Evolutionary conservation across 495 filamentous ascomycete genomes (phyloP), one percentile per base, ranked within the genome.

Genomic region (Daldinia grandis): DNA sequence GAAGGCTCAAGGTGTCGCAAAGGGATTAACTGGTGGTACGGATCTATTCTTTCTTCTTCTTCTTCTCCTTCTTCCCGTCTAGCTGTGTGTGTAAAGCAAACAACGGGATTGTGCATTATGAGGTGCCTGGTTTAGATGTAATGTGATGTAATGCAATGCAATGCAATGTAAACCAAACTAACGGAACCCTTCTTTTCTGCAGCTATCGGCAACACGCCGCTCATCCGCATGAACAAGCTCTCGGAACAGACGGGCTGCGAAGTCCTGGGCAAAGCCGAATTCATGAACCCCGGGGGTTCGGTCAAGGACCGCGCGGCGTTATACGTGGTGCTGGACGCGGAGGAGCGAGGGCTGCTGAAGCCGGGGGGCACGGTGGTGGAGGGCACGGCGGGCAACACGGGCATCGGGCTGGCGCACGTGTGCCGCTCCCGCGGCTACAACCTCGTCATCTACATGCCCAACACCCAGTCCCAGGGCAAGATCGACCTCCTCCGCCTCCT

Each of bases 361-460:
- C 87, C 94, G 8, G 95, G 96, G 37, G 95, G 96, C 59, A 98
- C 96, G 3, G 93, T 99, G 2, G 91, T 99, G 21, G 95, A 99
- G 77, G 95, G 95, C 35, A 99, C 95, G 1, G 95, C 95, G 1
- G 95, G 95, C 35, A 99, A 99, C 83, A 99, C 95, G 10, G 95
- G 95, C 47, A 99, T 99, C 81, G 95, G 95, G 5, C 89, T 99
- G 15, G 95, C 95, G 47, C 95, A 99, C 80, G 95, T 99, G 25
- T 99, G 95, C 79, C 89, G 95, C 47, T 92, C 91, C 27, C 92
- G 92, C 76, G 96, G 95, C 27, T 98, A 99, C 86, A 88, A 91
- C 76, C 88, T 97, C 21, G 94, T 98, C 59, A 99, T 99, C 76
- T 99, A 98, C 86, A 99, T 99, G 95, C 95, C 95, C 73, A 90